phyloP scores from a whole-genome alignment of 225 moss, liverwort and hornwort species.

The Pseudoscleropodium purum region DNA sequence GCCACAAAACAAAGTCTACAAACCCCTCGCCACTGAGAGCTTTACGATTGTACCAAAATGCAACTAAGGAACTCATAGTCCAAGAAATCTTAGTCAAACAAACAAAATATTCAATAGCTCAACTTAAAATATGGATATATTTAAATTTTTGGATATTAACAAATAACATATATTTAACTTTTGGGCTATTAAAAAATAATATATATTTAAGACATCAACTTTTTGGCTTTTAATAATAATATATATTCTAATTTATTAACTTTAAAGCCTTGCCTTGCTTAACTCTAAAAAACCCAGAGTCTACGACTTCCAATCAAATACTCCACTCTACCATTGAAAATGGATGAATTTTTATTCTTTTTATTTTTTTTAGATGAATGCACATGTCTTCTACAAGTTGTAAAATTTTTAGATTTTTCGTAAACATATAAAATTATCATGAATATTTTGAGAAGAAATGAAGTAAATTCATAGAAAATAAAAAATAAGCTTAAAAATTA shows the following conservation, averaged over 20 bases:
- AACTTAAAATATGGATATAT: too few relatives aligned
- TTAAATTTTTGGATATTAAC: too few relatives aligned
- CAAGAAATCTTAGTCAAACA: too few relatives aligned
- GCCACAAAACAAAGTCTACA: too few relatives aligned
- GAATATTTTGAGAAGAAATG: too few relatives aligned
- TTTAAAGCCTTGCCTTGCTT: background rate
- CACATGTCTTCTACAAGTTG: background rate
- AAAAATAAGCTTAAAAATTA: background rate
- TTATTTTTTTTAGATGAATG: background rate
- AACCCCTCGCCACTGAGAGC: too few relatives aligned
- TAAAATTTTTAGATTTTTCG: background rate
- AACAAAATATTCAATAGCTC: too few relatives aligned
- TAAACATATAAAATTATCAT: background rate
- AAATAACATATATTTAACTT: background rate
- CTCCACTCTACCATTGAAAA: background rate
- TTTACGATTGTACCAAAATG: too few relatives aligned
- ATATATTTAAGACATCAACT: background rate
- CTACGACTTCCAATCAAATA: background rate
- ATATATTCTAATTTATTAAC: background rate
- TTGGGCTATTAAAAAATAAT: background rate
- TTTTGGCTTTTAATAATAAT: background rate
- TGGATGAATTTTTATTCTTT: background rate
- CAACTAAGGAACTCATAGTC: too few relatives aligned
- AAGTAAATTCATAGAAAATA: background rate
- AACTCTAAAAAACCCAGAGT: accelerated